Conservation (phyloP, 1,284 basidiomycete genomes). For the Bjerkandera adusta region DNA sequence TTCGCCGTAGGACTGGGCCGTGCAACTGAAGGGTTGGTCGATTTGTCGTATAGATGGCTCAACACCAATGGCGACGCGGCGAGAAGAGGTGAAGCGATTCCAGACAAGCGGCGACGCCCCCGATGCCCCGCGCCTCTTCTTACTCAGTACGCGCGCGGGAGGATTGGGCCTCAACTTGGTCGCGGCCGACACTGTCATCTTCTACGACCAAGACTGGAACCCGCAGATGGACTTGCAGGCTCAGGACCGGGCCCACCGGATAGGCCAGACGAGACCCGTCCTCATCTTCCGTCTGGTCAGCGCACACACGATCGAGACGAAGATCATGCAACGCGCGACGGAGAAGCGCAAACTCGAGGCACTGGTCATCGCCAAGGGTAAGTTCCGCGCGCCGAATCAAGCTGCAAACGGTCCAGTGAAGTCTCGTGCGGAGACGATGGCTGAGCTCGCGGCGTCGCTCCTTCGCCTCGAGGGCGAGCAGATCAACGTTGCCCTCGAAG, state of each 20-base stretch:
- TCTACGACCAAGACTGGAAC: slow-evolving; percentile 97
- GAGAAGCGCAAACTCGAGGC: slow-evolving; percentile 92
- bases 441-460: slow-evolving; percentile 81
- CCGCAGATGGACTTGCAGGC: slow-evolving; percentile 97
- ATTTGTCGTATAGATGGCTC: slow-evolving; percentile 91
- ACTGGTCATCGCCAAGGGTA: slow-evolving; percentile 91
- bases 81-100: slow-evolving; percentile 83
- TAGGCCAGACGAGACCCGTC: slow-evolving; percentile 89
- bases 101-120: slow-evolving; percentile 69
- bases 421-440: slow-evolving; percentile 57
- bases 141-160: slow-evolving; percentile 91
- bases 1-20: slow-evolving; percentile 78
- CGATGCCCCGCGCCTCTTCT: slow-evolving; percentile 77
- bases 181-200: slow-evolving; percentile 92
- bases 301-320: slow-evolving; percentile 88
- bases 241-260: slow-evolving; percentile 93
- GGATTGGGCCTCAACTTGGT: slow-evolving; percentile 92
- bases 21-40: slow-evolving; percentile 74
- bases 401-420: slow-evolving; percentile 24
- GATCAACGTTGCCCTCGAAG: slow-evolving; percentile 77
- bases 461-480: slow-evolving; percentile 85
- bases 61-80: slow-evolving; percentile 76
- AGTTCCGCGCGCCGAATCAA: slow-evolving; percentile 71
- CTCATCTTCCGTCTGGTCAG: slow-evolving; percentile 87
- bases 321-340: slow-evolving; percentile 86